Evolutionary conservation across 1,139 yeast species (phyloP), one percentile per base, ranked within the genome.

Genomic region (Lodderomyces metapsilosis): DNA sequence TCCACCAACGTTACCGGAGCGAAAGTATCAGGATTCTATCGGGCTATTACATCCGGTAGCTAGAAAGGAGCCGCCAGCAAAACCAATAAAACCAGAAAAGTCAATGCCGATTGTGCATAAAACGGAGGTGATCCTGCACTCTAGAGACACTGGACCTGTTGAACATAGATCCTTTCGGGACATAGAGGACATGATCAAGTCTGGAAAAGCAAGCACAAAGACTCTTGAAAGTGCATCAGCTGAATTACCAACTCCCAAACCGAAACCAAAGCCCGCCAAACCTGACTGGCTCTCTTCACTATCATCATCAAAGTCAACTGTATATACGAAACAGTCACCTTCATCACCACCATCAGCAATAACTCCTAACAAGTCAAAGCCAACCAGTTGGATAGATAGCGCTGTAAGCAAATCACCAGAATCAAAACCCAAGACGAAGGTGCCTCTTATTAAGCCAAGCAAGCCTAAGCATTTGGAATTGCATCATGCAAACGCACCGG

Each of bases 11-110:
- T 37, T 49, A 28, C 52, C 54, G 5, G 38, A 31, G 11, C 41
- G 52, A 27, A 47, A 40, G n/a, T 43, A 39, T 9, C 32, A 41
- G 3, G 33, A 41, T n/a, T 47, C 55, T 36, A 50, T 53, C 6
- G 43, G 60, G n/a, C 47, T 62, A 35, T 34, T 59, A 13, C 49
- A 50, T 10, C 66, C 66, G 0, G 55, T 58, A 4, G 56, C 56
- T 2, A 41, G 48, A 40, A 50, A 49, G 22, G 20, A 42, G 4
- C 30, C 42, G 15, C 24, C 38, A 7, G 43, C 41, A 1, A 24
- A 41, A 17, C 24, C 38, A 7, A 42, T 40, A 1, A 24, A 41
- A 10, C 37, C 45, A 11, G 3, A 12, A 6, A 41, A 34, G 33
- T 35, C 41, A 22, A 33, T 18, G 18, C 16, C 36, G 7, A 15